Evolutionary conservation across 352 stramenopile genomes (phyloP).

Genomic region (Proteromonas lacertae): DNA sequence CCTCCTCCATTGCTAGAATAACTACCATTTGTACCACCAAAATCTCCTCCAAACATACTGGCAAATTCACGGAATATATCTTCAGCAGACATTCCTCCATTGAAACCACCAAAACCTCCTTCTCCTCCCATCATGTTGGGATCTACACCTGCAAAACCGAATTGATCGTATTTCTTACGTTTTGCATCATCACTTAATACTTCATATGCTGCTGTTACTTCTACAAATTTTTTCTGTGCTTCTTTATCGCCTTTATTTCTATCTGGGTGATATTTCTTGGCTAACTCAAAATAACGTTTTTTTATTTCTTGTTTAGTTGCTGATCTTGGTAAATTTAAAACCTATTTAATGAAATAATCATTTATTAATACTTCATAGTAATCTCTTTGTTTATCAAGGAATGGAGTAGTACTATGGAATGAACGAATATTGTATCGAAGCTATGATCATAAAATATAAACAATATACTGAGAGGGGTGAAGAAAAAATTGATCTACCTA

Average conservation of each 20-base stretch:
- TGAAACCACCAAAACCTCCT: slow-evolving; percentile 14
- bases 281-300: slow-evolving; percentile 81
- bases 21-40: too few species aligned
- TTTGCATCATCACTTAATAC: slow-evolving; percentile 58
- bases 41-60: too few species aligned
- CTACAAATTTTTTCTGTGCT: slow-evolving; percentile 51
- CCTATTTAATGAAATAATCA: too few species aligned
- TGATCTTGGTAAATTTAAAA: slow-evolving; percentile 43
- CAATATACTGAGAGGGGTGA: too few species aligned
- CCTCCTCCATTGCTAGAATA: slow-evolving; percentile 20
- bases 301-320: slow-evolving; percentile 78
- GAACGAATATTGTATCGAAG: too few species aligned
- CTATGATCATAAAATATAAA: too few species aligned
- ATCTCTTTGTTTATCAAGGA: too few species aligned
- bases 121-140: slow-evolving; percentile 29
- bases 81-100: too few species aligned
- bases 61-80: too few species aligned
- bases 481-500: too few species aligned
- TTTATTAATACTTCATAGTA: too few species aligned
- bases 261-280: slow-evolving; percentile 87
- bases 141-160: slow-evolving; percentile 65
- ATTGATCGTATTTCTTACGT: slow-evolving; percentile 58
- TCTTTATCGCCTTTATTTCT: slow-evolving; percentile 66
- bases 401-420: too few species aligned
- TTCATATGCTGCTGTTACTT: slow-evolving; percentile 63